A percentile compares a stretch with the other conserved stretches of the same genome.
Evolutionary conservation across 805 yeast genomes (phyloP).

Genomic region (Nakazawaea peltata): DNA sequence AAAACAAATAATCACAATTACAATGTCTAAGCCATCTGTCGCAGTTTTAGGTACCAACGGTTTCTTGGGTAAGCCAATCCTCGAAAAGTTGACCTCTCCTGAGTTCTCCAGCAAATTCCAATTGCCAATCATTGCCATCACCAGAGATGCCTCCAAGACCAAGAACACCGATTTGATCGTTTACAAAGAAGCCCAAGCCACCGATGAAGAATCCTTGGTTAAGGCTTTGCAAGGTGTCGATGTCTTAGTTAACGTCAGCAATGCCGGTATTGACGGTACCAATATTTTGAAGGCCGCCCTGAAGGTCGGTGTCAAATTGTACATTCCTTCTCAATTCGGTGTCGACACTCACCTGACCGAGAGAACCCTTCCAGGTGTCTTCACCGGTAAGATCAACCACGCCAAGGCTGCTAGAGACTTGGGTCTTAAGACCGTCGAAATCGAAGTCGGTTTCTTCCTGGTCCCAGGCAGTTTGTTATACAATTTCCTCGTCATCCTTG

Average conservation of each 20-base stretch:
- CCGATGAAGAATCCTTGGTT: conserved; percentile 20
- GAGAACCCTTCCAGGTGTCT: conserved; percentile 26
- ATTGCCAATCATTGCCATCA: conserved; percentile 43
- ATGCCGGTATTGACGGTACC: conserved; percentile 23
- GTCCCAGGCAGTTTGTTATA: conserved; percentile 26
- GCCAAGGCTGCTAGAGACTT: conserved; percentile 28
- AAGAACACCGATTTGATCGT: conserved; percentile 26
- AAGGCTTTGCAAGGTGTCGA: conserved; percentile 39
- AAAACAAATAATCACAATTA: too few species aligned
- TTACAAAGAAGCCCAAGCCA: conserved; percentile 28
- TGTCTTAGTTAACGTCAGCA: conserved; percentile 39
- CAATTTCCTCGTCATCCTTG: conserved; percentile 27
- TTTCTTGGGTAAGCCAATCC: conserved; percentile 36
- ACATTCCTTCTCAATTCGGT: conserved; percentile 59
- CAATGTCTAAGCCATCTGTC: conserved; percentile 15
- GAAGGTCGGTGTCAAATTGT: conserved; percentile 38
- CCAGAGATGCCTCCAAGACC: conserved; percentile 32
- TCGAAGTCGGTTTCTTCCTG: conserved; percentile 31
- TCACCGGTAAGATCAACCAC: conserved; percentile 26
- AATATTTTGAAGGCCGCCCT: conserved; percentile 31
- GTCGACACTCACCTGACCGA: conserved; percentile 26
- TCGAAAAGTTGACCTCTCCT: conserved; percentile 35
- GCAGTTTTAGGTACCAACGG: conserved; percentile 52
- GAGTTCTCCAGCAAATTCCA: conserved; percentile 31
- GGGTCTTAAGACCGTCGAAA: conserved; percentile 40